phyloP scores from a whole-genome alignment of 106 monocot species.

The Dendrobium huoshanense region DNA sequence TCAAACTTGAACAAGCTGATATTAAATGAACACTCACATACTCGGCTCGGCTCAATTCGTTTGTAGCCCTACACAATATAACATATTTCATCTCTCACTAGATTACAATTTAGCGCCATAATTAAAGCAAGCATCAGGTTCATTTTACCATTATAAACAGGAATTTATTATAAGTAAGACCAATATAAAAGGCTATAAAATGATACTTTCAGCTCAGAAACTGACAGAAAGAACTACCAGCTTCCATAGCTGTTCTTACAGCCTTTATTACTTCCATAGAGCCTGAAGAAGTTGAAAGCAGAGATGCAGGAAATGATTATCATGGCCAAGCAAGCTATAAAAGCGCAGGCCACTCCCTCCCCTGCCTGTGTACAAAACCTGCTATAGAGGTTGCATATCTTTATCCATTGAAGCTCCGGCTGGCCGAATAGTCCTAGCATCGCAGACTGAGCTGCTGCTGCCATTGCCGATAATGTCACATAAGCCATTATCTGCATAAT shows the following conservation, averaged over 20 bases:
- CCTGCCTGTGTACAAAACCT: slow-evolving; percentile 65
- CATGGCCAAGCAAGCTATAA: slow-evolving; percentile 54
- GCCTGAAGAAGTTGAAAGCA: slow-evolving; percentile 83
- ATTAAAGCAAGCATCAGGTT: not conserved
- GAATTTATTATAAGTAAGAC: not conserved
- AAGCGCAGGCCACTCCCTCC: slow-evolving; percentile 42
- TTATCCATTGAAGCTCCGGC: slow-evolving; percentile 80
- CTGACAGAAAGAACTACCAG: slow-evolving; percentile 12
- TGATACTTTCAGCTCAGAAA: not conserved
- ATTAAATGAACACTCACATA: too few relatives aligned
- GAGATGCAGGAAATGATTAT: slow-evolving; percentile 68
- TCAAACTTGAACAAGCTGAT: too few relatives aligned
- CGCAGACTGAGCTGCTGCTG: slow-evolving; percentile 51
- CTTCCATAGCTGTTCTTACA: slow-evolving; percentile 9
- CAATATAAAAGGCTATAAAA: not conserved
- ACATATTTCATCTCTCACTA: too few relatives aligned
- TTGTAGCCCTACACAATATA: too few relatives aligned
- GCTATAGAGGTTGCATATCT: slow-evolving; percentile 58
- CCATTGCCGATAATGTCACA: slow-evolving; percentile 42
- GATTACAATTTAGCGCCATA: not conserved
- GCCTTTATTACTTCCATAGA: slow-evolving; percentile 40
- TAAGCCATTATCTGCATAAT: slow-evolving; percentile 61
- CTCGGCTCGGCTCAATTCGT: too few relatives aligned
- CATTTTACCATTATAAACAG: not conserved
- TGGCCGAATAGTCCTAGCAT: slow-evolving; percentile 50